These are phyloP conservation scores for Aspergillus arachidicola DNA, from an alignment of 2,329 filamentous ascomycete genomes.

Conservation along the genomic window DNA sequence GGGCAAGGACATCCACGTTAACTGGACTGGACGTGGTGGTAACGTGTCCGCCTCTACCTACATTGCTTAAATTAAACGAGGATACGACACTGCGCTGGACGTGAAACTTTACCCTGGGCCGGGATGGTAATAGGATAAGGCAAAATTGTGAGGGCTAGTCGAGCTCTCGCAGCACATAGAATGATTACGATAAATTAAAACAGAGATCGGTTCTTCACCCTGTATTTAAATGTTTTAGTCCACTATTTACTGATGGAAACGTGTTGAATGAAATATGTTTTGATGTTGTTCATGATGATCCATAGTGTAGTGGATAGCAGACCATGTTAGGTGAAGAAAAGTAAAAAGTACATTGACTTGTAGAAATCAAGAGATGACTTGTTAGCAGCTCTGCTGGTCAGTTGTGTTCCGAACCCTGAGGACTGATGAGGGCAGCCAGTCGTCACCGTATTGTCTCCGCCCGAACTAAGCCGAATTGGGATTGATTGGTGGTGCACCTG, in stretches of 20 bases:
- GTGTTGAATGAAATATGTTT: constrained; percentile 18
- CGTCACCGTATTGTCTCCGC: not conserved
- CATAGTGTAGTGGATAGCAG: not conserved
- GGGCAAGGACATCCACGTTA: constrained; percentile 93
- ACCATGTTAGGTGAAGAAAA: not conserved
- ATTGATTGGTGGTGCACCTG: constrained; percentile 1
- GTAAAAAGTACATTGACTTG: not conserved
- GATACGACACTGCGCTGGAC: constrained; percentile 29
- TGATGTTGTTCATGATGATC: constrained; percentile 1
- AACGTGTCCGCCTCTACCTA: constrained; percentile 98
- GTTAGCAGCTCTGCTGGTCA: too few relatives aligned
- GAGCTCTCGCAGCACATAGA: constrained; percentile 24
- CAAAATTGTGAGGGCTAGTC: constrained; percentile 15
- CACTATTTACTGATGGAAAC: not conserved
- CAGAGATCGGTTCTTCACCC: constrained; percentile 9
- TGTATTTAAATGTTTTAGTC: constrained; percentile 26
- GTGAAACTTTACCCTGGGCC: constrained; percentile 23
- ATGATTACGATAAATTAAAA: constrained; percentile 25
- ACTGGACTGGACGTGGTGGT: constrained; percentile 98
- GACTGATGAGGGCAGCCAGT: not conserved
- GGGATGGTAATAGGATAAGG: constrained; percentile 13
- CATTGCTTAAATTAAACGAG: constrained; percentile 70
- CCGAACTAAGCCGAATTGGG: constrained; percentile 21
- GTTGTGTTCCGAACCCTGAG: too few relatives aligned
- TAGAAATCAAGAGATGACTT: too few relatives aligned